Percentiles rank a stretch among this genome's conserved stretches.
These are phyloP conservation scores for Mycena amicta DNA, from an alignment of 768 basidiomycete genomes.

Conservation along the genomic window DNA sequence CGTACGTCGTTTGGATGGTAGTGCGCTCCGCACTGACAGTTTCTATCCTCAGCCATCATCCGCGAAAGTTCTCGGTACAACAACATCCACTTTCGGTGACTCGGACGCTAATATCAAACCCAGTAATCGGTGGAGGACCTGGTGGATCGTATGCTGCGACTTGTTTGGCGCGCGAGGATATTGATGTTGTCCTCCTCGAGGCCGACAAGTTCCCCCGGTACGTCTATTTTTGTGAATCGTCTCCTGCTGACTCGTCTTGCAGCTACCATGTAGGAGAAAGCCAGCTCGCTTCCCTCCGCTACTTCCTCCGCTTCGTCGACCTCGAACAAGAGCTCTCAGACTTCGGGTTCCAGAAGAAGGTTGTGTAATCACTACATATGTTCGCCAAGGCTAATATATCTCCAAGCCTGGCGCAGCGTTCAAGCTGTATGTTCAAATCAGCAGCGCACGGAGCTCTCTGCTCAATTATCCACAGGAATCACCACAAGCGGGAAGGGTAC, in stretches of 20 bases:
- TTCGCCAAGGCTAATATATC: too few species aligned
- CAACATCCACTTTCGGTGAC: too few species aligned
- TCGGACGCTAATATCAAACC: too few species aligned
- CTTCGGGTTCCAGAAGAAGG: slow-evolving; percentile 35
- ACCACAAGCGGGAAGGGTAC: slow-evolving; percentile 60
- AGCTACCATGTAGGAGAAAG: slow-evolving; percentile 23
- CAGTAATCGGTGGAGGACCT: slow-evolving; percentile 28
- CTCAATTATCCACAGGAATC: slow-evolving; percentile 39
- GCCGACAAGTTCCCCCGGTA: slow-evolving; percentile 28
- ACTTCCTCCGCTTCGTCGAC: slow-evolving; percentile 38
- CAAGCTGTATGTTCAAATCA: slow-evolving; percentile 38
- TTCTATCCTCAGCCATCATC: neutral
- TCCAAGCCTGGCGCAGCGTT: slow-evolving; percentile 58
- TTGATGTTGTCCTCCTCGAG: slow-evolving; percentile 32
- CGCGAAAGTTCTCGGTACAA: slow-evolving; percentile 30
- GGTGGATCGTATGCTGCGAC: slow-evolving; percentile 31
- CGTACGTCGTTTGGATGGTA: neutral
- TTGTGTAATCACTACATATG: slow-evolving; percentile 7
- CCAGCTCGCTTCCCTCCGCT: slow-evolving; percentile 34
- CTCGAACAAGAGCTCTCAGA: slow-evolving; percentile 30
- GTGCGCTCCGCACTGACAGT: neutral
- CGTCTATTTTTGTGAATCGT: neutral
- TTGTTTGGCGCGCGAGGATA: slow-evolving; percentile 31
- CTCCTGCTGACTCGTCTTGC: neutral
- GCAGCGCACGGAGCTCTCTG: neutral